phyloP scores from a whole-genome alignment of 371 early-diverging fungal genomes.

The Catenaria anguillulae region DNA sequence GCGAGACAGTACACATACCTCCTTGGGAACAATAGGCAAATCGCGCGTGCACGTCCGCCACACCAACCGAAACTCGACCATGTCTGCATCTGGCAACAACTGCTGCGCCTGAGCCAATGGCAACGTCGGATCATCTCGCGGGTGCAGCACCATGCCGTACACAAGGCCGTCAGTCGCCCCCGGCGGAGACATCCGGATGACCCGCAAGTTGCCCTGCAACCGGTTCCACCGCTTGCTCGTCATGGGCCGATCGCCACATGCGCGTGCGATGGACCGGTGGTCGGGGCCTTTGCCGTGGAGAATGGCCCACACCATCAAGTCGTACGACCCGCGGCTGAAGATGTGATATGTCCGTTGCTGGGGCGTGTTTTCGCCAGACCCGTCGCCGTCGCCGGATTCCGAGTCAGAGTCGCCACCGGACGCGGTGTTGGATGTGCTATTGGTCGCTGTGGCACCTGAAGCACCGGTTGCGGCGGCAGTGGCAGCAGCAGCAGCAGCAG shows the following conservation, averaged over 20 bases:
- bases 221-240: not conserved
- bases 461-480: no score
- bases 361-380: no score
- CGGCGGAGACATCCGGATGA: not conserved
- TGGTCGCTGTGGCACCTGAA: no score
- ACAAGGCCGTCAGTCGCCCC: not conserved
- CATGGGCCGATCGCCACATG: not conserved
- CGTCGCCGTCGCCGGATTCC: no score
- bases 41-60: not conserved
- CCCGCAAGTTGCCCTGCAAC: not conserved
- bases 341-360: not conserved
- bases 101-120: no score
- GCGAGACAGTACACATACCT: not conserved
- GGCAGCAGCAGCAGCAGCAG: no score
- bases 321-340: not conserved
- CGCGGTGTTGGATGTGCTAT: no score
- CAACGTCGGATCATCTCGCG: not conserved
- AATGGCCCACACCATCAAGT: not conserved
- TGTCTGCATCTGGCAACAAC: no score
- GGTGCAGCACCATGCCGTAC: no score
- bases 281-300: not conserved
- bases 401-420: no score
- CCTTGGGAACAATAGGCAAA: not conserved
- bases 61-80: not conserved
- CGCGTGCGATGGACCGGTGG: not conserved